A percentile compares a stretch with the other conserved stretches of the same genome.
Evolutionary conservation across 2,329 filamentous ascomycete species (phyloP).

Genomic region (Calonectria montana): DNA sequence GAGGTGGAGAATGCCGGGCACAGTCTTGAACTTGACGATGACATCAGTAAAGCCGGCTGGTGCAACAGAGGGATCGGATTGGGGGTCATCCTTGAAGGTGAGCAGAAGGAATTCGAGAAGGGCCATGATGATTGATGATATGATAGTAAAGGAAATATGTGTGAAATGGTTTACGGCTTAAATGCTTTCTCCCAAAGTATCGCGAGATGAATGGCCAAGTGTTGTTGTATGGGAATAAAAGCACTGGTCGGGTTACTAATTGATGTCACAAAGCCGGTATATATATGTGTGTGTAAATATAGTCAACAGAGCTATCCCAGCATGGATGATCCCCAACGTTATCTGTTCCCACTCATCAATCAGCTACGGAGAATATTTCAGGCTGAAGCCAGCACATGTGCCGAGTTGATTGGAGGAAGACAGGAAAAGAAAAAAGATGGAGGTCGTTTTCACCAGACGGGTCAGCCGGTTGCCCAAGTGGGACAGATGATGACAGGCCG

Average conservation of each 20-base stretch:
- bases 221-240: background rate
- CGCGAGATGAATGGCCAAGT: background rate
- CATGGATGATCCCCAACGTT: background rate
- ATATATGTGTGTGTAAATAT: background rate
- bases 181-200: background rate
- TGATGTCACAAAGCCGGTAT: background rate
- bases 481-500: background rate
- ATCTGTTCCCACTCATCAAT: background rate
- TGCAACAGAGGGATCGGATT: conserved; percentile 39
- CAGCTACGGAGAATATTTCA: background rate
- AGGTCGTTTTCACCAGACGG: background rate
- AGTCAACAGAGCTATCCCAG: background rate
- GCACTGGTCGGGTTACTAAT: background rate
- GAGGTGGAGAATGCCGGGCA: conserved; percentile 47
- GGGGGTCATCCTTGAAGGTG: conserved; percentile 45
- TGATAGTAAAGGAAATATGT: background rate
- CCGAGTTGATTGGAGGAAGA: background rate
- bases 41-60: conserved; percentile 42
- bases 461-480: conserved; percentile 3
- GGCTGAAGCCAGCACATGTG: background rate
- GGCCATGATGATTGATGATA: conserved; percentile 45
- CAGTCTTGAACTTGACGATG: conserved; percentile 44
- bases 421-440: background rate
- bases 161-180: background rate
- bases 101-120: conserved; percentile 46